Evolutionary conservation across 257 asterid species (phyloP).

Genomic region (Ballota nigra): DNA sequence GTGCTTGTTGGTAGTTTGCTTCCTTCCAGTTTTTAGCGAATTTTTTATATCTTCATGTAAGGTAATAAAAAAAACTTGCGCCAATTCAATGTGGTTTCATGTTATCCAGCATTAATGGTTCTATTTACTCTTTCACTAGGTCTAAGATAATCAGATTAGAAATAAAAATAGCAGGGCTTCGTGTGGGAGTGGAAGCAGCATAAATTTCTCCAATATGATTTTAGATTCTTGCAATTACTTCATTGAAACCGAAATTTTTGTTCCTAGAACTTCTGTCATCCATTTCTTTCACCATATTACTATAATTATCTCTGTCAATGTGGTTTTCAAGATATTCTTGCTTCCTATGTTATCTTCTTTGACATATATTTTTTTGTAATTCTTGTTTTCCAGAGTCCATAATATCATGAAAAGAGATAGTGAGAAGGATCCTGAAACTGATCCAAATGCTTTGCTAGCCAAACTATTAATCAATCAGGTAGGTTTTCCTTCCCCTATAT

Average conservation of each 20-base stretch:
- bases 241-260: not conserved
- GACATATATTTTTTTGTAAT: not conserved
- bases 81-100: not conserved
- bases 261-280: not conserved
- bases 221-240: constrained; percentile 1
- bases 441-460: constrained; percentile 74
- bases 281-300: not conserved
- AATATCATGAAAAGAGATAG: constrained; percentile 78
- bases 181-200: constrained; percentile 6
- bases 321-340: constrained; percentile 12
- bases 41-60: not conserved
- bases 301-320: not conserved
- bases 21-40: not conserved
- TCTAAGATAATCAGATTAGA: not conserved
- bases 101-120: not conserved
- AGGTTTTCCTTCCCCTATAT: constrained; percentile 22
- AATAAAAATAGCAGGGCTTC: not conserved
- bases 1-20: not conserved
- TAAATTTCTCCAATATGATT: not conserved
- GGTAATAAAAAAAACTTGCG: not conserved
- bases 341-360: constrained; percentile 3
- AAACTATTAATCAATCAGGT: constrained; percentile 82
- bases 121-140: not conserved
- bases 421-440: constrained; percentile 63
- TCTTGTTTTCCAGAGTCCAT: constrained; percentile 63